phyloP scores from a whole-genome alignment of 345 rosid genomes.

The Syzygium aqueum region DNA sequence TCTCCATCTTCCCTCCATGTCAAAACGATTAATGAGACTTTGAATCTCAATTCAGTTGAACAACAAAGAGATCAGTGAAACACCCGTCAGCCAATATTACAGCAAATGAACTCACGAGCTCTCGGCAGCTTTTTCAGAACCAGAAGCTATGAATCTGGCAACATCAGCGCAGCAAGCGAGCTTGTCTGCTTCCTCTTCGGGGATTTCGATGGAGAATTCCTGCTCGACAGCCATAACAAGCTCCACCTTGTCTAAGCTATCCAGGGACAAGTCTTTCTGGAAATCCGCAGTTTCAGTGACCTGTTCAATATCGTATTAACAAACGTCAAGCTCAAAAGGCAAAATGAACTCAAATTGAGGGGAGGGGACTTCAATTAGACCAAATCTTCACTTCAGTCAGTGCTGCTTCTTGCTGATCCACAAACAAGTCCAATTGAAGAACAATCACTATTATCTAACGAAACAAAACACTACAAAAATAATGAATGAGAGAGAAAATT shows the following conservation, averaged over 20 bases:
- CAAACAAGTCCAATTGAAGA: not conserved
- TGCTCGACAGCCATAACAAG: constrained; percentile 67
- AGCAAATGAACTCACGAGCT: constrained; percentile 4
- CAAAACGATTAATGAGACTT: not conserved
- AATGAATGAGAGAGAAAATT: not conserved
- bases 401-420: not conserved
- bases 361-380: not conserved
- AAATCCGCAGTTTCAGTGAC: constrained; percentile 55
- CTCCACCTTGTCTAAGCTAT: constrained; percentile 61
- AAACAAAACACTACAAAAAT: not conserved
- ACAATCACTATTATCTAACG: not conserved
- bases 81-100: not conserved
- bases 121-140: constrained; percentile 6
- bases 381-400: not conserved
- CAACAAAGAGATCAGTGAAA: not conserved
- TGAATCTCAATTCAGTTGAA: not conserved
- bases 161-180: constrained; percentile 54
- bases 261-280: constrained; percentile 51
- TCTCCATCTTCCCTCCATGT: not conserved
- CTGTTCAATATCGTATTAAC: constrained; percentile 2
- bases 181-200: constrained; percentile 52
- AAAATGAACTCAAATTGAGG: not conserved
- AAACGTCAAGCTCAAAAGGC: not conserved
- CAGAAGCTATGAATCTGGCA: constrained; percentile 39
- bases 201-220: constrained; percentile 55